Evolutionary conservation across 345 rosid genomes (phyloP).

Genomic region (Syzygium aromaticum): DNA sequence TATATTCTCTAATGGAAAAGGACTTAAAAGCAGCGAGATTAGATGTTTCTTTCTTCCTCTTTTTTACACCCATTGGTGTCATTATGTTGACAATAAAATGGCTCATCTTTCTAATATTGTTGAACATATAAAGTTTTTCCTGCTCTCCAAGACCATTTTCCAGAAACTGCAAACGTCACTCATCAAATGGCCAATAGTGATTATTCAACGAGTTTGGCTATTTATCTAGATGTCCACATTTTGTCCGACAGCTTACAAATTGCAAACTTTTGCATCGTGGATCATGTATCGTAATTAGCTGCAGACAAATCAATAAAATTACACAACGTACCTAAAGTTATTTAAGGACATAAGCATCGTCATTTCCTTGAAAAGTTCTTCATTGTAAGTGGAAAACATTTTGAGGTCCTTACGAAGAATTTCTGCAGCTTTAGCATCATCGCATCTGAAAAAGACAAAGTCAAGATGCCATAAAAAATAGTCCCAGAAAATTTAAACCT

Average conservation of each 20-base stretch:
- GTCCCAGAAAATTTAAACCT: not conserved
- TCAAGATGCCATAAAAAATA: not conserved
- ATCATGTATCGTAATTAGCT: not conserved
- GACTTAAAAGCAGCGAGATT: not conserved
- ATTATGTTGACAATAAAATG: not conserved
- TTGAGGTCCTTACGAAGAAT: constrained; percentile 38
- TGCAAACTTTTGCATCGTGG: not conserved
- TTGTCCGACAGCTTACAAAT: not conserved
- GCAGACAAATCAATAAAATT: not conserved
- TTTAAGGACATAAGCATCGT: constrained; percentile 30
- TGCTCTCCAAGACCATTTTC: not conserved
- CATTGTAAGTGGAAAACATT: constrained; percentile 33
- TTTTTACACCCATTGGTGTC: not conserved
- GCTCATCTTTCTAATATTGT: not conserved
- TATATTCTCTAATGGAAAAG: not conserved
- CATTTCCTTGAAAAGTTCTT: constrained; percentile 40
- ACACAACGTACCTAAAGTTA: constrained; percentile 30
- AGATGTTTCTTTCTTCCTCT: not conserved
- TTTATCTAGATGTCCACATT: not conserved
- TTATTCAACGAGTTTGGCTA: not conserved
- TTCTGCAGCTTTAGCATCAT: constrained; percentile 33
- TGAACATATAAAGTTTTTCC: not conserved
- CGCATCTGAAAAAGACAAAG: constrained; percentile 26
- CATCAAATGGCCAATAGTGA: not conserved
- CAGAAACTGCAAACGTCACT: not conserved